Evolutionary conservation across 2,329 filamentous ascomycete genomes (phyloP).

Genomic region (Didymella glomerata): DNA sequence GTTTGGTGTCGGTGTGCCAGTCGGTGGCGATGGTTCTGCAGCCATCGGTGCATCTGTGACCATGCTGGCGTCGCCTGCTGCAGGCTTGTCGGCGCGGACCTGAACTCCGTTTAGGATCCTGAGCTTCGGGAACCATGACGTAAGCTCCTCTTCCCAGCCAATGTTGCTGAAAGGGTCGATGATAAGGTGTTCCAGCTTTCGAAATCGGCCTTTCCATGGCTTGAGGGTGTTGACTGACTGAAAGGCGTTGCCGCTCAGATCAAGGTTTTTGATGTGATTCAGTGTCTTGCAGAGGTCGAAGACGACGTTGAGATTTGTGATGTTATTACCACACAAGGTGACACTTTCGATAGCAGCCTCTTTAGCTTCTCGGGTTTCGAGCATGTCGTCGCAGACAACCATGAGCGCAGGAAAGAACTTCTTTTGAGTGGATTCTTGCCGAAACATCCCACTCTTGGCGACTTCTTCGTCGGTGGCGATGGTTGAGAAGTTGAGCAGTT

Average conservation of each 20-base stretch:
- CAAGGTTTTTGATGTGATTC: constrained; percentile 85
- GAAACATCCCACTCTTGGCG: constrained; percentile 77
- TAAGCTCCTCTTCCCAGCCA: constrained; percentile 72
- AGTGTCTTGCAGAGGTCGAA: constrained; percentile 80
- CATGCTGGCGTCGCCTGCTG: constrained; percentile 34
- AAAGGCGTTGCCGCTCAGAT: constrained; percentile 85
- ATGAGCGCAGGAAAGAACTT: constrained; percentile 95
- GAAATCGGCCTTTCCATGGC: constrained; percentile 82
- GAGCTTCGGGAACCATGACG: constrained; percentile 84
- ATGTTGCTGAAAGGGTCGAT: constrained; percentile 58
- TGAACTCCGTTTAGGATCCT: constrained; percentile 77
- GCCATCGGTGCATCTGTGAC: constrained; percentile 38
- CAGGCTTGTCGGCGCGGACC: constrained; percentile 73
- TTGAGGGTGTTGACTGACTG: constrained; percentile 71
- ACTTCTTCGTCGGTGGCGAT: constrained; percentile 78
- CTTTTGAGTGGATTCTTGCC: constrained; percentile 72
- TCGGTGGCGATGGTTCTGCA: constrained; percentile 52
- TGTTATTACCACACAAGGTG: constrained; percentile 80
- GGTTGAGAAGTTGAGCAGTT: constrained; percentile 83
- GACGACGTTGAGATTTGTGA: constrained; percentile 75
- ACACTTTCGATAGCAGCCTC: constrained; percentile 82
- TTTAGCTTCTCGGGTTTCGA: constrained; percentile 75
- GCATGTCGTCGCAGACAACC: constrained; percentile 80
- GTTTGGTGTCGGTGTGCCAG: constrained; percentile 54
- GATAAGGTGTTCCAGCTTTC: constrained; percentile 80